phyloP scores from a whole-genome alignment of 2,329 filamentous ascomycete species.

The Lachnellula subtilissima region DNA sequence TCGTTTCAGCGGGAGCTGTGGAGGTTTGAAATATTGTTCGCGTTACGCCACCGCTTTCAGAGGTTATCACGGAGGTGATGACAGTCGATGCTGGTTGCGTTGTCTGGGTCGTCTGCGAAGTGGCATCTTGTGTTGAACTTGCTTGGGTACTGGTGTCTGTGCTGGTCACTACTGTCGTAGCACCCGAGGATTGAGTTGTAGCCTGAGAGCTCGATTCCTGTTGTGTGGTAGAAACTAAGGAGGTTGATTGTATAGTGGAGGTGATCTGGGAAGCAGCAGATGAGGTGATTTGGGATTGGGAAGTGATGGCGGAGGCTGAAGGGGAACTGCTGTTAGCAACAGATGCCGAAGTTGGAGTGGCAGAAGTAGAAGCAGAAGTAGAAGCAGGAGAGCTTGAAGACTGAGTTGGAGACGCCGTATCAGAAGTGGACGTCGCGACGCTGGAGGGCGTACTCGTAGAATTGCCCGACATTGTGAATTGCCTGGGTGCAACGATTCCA shows the following conservation, averaged over 20 bases:
- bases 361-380: conserved; percentile 6
- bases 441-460: conserved; percentile 26
- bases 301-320: conserved; percentile 9
- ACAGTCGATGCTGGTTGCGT: background rate
- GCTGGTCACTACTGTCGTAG: conserved; percentile 13
- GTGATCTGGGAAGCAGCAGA: conserved; percentile 11
- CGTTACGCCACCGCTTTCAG: background rate
- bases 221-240: conserved; percentile 7
- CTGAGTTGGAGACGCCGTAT: conserved; percentile 3
- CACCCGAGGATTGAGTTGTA: conserved; percentile 18
- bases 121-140: background rate
- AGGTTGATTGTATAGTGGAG: conserved; percentile 9
- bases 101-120: background rate
- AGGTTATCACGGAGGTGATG: conserved; percentile 10
- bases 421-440: conserved; percentile 7
- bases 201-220: background rate
- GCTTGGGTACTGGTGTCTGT: conserved; percentile 5
- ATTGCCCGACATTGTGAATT: conserved; percentile 20
- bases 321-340: conserved; percentile 27
- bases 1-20: conserved; percentile 3
- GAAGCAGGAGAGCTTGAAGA: conserved; percentile 2
- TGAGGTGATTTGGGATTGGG: conserved; percentile 3
- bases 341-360: conserved; percentile 19
- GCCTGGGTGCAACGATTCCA: conserved; percentile 15
- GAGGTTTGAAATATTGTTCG: conserved; percentile 7